Percentiles rank a stretch among this genome's conserved stretches.
Conservation (phyloP, 176 grass and related monocot genomes). For the Avena eriantha region DNA sequence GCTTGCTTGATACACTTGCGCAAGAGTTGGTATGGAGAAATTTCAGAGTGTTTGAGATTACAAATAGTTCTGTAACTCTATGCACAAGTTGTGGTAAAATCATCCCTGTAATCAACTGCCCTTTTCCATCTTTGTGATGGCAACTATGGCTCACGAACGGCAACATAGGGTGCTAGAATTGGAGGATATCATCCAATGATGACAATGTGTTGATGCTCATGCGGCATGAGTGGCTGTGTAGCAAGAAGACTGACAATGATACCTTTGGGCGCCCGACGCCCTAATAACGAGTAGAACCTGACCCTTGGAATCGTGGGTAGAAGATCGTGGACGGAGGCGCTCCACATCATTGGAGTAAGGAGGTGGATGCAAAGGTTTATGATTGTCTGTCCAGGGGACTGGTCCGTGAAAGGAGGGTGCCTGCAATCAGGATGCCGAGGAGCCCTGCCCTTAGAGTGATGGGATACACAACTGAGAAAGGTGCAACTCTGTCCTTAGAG, state of each 20-base stretch:
- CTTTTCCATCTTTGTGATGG: background rate
- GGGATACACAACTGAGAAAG: background rate
- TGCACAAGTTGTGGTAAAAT: background rate
- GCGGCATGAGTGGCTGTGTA: background rate
- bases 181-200: conserved; percentile 16
- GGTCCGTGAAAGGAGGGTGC: background rate
- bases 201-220: conserved; percentile 14
- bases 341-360: background rate
- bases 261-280: background rate
- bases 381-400: background rate
- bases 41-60: background rate
- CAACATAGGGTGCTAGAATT: background rate
- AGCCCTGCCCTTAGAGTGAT: background rate
- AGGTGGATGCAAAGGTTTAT: background rate
- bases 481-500: background rate
- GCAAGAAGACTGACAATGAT: background rate
- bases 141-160: background rate
- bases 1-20: background rate
- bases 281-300: background rate
- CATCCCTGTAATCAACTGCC: background rate
- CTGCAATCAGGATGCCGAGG: background rate
- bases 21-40: conserved; percentile 10
- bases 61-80: background rate
- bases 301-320: background rate
- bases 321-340: background rate